A percentile compares a stretch with the other conserved stretches of the same genome.
Conservation (phyloP, 2,329 filamentous ascomycete species). For the Hymenoscyphus fraxineus region DNA sequence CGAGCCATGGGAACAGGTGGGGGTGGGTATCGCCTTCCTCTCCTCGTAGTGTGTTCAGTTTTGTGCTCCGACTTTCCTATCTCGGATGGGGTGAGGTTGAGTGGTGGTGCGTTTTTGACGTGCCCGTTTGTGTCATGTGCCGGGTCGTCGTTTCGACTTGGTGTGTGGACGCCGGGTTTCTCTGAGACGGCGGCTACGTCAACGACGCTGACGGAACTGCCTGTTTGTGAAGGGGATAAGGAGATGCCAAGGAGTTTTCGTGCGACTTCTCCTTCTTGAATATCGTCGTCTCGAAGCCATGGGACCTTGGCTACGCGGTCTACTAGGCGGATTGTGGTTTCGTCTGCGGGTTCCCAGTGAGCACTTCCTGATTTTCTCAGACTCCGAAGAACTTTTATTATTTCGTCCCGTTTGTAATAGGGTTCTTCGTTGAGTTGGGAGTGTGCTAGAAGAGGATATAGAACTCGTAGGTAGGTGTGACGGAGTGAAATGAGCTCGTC, state of each 20-base stretch:
- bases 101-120: slow-evolving; percentile 9
- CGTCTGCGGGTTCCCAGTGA: slow-evolving; percentile 77
- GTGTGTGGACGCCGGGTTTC: slow-evolving; percentile 78
- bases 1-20: slow-evolving; percentile 27
- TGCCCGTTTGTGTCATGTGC: slow-evolving; percentile 22
- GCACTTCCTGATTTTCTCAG: slow-evolving; percentile 62
- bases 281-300: slow-evolving; percentile 55
- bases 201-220: slow-evolving; percentile 70
- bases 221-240: slow-evolving; percentile 59
- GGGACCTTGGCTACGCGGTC: slow-evolving; percentile 69
- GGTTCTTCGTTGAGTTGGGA: slow-evolving; percentile 84
- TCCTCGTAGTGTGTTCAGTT: slow-evolving; percentile 21
- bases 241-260: slow-evolving; percentile 67
- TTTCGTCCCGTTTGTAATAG: slow-evolving; percentile 87
- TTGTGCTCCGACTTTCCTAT: slow-evolving; percentile 12
- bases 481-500: slow-evolving; percentile 73
- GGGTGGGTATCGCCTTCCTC: slow-evolving; percentile 25
- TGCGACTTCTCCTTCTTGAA: slow-evolving; percentile 45
- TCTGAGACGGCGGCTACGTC: slow-evolving; percentile 78
- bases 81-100: not conserved
- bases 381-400: slow-evolving; percentile 70
- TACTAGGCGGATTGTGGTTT: slow-evolving; percentile 74
- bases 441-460: slow-evolving; percentile 86
- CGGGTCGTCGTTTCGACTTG: slow-evolving; percentile 53
- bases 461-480: slow-evolving; percentile 90